Percentiles rank a stretch among this genome's conserved stretches.
phyloP scores from a whole-genome alignment of 176 grass and related monocot species.

The Eragrostis nindensis region DNA sequence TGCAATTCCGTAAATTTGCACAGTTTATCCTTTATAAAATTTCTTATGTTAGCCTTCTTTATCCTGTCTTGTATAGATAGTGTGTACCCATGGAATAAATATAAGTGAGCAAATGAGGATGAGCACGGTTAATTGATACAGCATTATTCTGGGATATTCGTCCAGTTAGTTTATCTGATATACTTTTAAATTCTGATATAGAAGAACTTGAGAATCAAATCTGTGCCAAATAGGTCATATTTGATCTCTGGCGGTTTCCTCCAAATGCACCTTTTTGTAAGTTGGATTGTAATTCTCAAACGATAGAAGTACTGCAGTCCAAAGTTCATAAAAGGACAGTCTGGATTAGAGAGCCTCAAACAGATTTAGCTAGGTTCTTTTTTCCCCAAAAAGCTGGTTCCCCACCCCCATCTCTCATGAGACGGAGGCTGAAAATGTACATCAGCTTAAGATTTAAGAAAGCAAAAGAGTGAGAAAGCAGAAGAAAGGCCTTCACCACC shows the following conservation, averaged over 20 bases:
- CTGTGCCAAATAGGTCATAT: not conserved
- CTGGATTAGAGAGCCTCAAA: not conserved
- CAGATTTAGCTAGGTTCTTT: not conserved
- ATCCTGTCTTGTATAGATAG: not conserved
- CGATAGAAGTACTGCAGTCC: too few relatives aligned
- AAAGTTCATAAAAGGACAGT: not conserved
- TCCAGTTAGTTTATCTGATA: not conserved
- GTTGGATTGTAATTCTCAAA: too few relatives aligned
- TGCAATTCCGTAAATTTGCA: not conserved
- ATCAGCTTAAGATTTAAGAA: too few relatives aligned
- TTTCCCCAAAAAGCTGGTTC: not conserved
- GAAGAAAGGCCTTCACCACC: too few relatives aligned
- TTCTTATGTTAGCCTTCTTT: not conserved
- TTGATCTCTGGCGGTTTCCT: not conserved
- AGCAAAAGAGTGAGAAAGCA: too few relatives aligned
- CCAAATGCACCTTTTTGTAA: not conserved
- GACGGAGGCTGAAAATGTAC: too few relatives aligned
- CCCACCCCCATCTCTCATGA: too few relatives aligned
- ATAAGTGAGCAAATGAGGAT: not conserved
- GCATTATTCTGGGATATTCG: not conserved
- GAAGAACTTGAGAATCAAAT: not conserved
- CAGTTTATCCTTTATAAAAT: not conserved
- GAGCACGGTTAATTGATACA: not conserved
- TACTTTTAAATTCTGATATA: not conserved
- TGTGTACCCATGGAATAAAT: not conserved